A percentile compares a stretch with the other conserved stretches of the same genome.
These are phyloP conservation scores for Alternaria arbusti DNA, from an alignment of 2,329 filamentous ascomycete genomes.

Conservation along the genomic window DNA sequence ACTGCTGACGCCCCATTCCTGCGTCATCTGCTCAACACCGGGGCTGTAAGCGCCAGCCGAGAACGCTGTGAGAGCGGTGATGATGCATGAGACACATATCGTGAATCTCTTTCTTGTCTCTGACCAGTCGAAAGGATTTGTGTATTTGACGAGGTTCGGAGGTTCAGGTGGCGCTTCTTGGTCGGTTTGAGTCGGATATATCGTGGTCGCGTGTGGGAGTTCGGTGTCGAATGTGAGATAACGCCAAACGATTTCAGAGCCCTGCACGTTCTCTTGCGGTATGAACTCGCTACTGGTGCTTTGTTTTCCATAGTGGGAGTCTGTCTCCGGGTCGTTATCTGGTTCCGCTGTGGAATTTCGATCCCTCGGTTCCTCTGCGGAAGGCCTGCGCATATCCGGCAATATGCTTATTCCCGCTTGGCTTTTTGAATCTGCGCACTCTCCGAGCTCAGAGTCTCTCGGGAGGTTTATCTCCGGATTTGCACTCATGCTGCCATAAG, in stretches of 20 bases:
- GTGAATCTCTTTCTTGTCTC: slow-evolving; percentile 71
- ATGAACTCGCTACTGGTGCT: slow-evolving; percentile 9
- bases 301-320: slow-evolving; percentile 22
- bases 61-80: slow-evolving; percentile 80
- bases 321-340: slow-evolving; percentile 19
- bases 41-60: slow-evolving; percentile 81
- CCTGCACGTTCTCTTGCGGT: slow-evolving; percentile 15
- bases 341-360: slow-evolving; percentile 17
- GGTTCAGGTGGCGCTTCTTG: slow-evolving; percentile 58
- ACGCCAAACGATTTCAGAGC: slow-evolving; percentile 57
- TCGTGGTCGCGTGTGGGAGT: slow-evolving; percentile 57
- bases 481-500: slow-evolving; percentile 39
- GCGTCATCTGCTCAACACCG: slow-evolving; percentile 67
- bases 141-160: slow-evolving; percentile 71
- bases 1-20: slow-evolving; percentile 68
- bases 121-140: slow-evolving; percentile 77
- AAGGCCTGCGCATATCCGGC: slow-evolving; percentile 4
- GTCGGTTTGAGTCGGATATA: slow-evolving; percentile 41
- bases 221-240: slow-evolving; percentile 69
- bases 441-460: slow-evolving; percentile 20
- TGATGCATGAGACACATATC: slow-evolving; percentile 75
- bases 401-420: slow-evolving; percentile 41
- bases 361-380: background rate
- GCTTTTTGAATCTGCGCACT: slow-evolving; percentile 9
- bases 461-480: slow-evolving; percentile 47